Conservation (phyloP, 2,329 filamentous ascomycete genomes). For the Phialocephala subalpina region DNA sequence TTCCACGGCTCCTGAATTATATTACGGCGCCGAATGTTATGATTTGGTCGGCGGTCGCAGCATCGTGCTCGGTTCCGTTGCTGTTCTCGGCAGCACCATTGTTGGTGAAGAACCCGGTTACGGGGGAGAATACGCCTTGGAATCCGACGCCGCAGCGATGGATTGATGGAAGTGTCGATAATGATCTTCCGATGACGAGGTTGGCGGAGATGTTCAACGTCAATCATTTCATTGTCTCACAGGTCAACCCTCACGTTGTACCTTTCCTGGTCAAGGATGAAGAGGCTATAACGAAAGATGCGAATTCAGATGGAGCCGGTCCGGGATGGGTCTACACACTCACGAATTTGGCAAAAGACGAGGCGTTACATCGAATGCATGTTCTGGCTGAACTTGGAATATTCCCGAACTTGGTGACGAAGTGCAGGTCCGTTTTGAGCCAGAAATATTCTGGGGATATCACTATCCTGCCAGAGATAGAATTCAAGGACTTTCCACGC, state of each 20-base stretch:
- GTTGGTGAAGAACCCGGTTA: constrained; percentile 84
- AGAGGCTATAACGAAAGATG: constrained; percentile 49
- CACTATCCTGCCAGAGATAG: constrained; percentile 86
- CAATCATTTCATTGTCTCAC: constrained; percentile 97
- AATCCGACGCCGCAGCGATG: constrained; percentile 85
- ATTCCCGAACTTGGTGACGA: constrained; percentile 80
- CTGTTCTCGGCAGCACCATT: constrained; percentile 83
- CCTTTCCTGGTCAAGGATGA: constrained; percentile 85
- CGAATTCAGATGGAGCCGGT: constrained; percentile 40
- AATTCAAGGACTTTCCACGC: constrained; percentile 74
- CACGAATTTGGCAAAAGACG: constrained; percentile 78
- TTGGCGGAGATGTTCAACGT: constrained; percentile 97
- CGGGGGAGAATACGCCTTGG: constrained; percentile 81
- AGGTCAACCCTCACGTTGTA: constrained; percentile 94
- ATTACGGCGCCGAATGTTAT: constrained; percentile 93
- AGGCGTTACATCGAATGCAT: constrained; percentile 82
- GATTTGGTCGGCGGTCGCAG: constrained; percentile 96
- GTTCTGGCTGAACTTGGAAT: constrained; percentile 82
- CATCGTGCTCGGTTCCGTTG: constrained; percentile 90
- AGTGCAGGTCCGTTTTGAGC: constrained; percentile 81
- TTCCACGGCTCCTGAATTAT: constrained; percentile 89
- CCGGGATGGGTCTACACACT: constrained; percentile 69
- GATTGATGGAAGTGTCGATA: constrained; percentile 95
- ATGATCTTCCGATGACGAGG: constrained; percentile 89
- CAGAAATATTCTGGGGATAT: constrained; percentile 96